These are phyloP conservation scores for Penicillium oxalicum DNA, from an alignment of 2,329 filamentous ascomycete species.

Conservation along the genomic window DNA sequence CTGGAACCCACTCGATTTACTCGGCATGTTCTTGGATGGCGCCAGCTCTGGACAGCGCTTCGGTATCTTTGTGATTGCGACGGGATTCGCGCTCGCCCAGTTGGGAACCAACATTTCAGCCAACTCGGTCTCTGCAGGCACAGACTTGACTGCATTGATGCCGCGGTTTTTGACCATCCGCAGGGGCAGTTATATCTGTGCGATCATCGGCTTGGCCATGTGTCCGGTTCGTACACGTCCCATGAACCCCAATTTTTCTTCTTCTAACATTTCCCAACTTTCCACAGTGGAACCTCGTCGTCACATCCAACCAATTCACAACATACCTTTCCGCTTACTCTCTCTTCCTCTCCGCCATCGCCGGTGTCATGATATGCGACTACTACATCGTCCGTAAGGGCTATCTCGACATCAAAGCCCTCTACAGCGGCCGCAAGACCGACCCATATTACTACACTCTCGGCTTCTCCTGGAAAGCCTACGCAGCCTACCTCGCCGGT, in stretches of 20 bases:
- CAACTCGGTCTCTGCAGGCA: constrained; percentile 77
- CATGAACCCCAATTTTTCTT: background rate
- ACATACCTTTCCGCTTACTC: constrained; percentile 89
- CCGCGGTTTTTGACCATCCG: constrained; percentile 79
- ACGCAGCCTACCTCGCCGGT: constrained; percentile 72
- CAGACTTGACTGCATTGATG: constrained; percentile 72
- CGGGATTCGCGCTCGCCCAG: constrained; percentile 70
- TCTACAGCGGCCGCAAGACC: constrained; percentile 63
- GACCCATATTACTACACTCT: constrained; percentile 65
- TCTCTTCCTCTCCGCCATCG: constrained; percentile 89
- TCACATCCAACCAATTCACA: constrained; percentile 72
- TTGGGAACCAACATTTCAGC: constrained; percentile 83
- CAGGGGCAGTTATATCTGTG: constrained; percentile 80
- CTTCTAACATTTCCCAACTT: constrained; percentile 8
- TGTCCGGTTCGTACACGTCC: constrained; percentile 54
- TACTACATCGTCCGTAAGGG: constrained; percentile 83
- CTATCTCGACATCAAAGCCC: constrained; percentile 68
- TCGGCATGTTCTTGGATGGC: constrained; percentile 62
- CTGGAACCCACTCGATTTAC: constrained; percentile 66
- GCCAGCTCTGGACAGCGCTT: constrained; percentile 64
- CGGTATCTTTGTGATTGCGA: constrained; percentile 67
- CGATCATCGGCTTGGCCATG: constrained; percentile 72
- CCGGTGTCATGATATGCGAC: constrained; percentile 82
- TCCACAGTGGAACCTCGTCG: constrained; percentile 59
- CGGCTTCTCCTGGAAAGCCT: constrained; percentile 78